These are phyloP conservation scores for Cantharellus cinnabarinus DNA, from an alignment of 768 basidiomycete species.

Conservation along the genomic window DNA sequence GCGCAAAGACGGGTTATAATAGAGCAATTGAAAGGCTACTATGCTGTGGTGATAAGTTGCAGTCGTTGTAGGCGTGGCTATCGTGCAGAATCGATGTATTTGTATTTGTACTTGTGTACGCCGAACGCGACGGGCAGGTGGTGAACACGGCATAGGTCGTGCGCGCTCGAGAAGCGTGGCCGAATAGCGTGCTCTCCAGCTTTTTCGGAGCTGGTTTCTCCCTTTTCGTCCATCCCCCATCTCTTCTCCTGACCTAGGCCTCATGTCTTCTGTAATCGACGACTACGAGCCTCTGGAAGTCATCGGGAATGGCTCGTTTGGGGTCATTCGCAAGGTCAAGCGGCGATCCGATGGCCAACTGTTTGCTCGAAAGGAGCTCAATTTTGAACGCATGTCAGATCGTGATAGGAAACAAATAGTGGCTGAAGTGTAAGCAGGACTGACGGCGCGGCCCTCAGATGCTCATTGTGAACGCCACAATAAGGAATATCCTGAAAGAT, in stretches of 20 bases:
- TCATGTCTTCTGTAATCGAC: constrained; percentile 24
- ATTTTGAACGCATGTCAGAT: constrained; percentile 93
- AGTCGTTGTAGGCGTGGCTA: too few relatives aligned
- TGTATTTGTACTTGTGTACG: too few relatives aligned
- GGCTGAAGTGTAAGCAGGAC: constrained; percentile 71
- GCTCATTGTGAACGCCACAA: neutral
- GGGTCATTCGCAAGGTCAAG: constrained; percentile 87
- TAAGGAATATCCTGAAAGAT: constrained; percentile 89
- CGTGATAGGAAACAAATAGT: constrained; percentile 93
- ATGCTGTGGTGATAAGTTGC: too few relatives aligned
- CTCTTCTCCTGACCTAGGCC: neutral
- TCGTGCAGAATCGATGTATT: too few relatives aligned
- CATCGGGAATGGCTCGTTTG: constrained; percentile 94
- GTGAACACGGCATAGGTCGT: too few relatives aligned
- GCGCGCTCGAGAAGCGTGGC: neutral
- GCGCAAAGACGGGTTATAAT: too few relatives aligned
- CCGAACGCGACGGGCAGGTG: too few relatives aligned
- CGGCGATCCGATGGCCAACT: constrained; percentile 69
- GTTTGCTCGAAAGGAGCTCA: constrained; percentile 85
- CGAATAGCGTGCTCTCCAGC: neutral
- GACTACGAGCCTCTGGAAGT: constrained; percentile 75
- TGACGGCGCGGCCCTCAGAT: too few relatives aligned
- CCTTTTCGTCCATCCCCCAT: neutral
- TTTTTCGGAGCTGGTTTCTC: too few relatives aligned
- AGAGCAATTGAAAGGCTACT: too few relatives aligned